These are phyloP conservation scores for Thymus quinquecostatus DNA, from an alignment of 257 asterid species.

Conservation along the genomic window DNA sequence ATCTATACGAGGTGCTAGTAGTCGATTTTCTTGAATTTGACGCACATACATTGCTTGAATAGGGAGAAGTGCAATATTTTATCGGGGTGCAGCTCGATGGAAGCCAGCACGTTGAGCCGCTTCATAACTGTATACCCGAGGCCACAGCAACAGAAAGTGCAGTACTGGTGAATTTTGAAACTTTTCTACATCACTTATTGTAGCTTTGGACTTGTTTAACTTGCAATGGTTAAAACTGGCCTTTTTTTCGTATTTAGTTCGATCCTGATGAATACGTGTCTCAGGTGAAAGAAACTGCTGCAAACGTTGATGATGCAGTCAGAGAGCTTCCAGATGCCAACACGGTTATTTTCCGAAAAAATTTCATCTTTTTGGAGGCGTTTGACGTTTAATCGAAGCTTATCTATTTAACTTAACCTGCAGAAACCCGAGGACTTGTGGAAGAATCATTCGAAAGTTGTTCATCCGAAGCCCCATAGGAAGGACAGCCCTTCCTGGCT, in stretches of 20 bases:
- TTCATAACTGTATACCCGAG: conserved; percentile 84
- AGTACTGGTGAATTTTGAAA: conserved; percentile 47
- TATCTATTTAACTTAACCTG: conserved; percentile 35
- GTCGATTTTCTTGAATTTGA: neutral
- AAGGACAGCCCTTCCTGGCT: conserved; percentile 78
- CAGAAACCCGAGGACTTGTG: conserved; percentile 99
- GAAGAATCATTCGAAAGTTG: conserved; percentile 85
- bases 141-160: conserved; percentile 77
- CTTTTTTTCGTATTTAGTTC: conserved; percentile 4
- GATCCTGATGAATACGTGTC: neutral
- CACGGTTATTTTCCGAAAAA: conserved; percentile 46
- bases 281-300: conserved; percentile 97
- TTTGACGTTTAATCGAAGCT: conserved; percentile 24
- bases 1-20: conserved; percentile 14
- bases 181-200: conserved; percentile 21
- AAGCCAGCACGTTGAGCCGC: conserved; percentile 94
- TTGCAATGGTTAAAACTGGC: conserved; percentile 4
- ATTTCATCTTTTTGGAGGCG: neutral
- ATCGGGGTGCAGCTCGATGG: conserved; percentile 99
- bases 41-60: conserved; percentile 17
- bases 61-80: conserved; percentile 99
- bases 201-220: conserved; percentile 21
- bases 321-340: conserved; percentile 99
- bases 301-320: conserved; percentile 86
- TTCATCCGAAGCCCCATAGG: conserved; percentile 94